phyloP scores from a whole-genome alignment of 1,284 basidiomycete species.

The Wolfiporia cocos region DNA sequence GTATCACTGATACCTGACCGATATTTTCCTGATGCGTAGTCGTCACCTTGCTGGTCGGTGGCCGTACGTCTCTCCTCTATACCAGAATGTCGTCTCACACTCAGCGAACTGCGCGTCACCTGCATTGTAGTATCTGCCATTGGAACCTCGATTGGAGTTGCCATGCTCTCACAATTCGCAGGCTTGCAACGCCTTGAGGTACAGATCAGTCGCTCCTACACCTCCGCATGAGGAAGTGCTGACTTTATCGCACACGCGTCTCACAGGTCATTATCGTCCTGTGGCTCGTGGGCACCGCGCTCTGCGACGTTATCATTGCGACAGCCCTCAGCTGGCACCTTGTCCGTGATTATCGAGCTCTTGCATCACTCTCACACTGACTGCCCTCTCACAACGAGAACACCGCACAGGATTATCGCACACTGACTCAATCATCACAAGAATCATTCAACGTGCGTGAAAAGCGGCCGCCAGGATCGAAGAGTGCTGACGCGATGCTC shows the following conservation, averaged over 20 bases:
- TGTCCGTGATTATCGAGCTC: neutral
- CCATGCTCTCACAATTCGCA: slow-evolving; percentile 3
- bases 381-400: neutral
- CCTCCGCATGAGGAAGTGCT: neutral
- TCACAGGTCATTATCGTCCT: slow-evolving; percentile 8
- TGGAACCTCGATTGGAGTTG: slow-evolving; percentile 10
- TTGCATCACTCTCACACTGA: no score
- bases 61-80: no score
- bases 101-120: no score
- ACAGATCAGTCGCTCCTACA: neutral
- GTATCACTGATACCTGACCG: no score
- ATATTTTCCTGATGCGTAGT: no score
- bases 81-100: neutral
- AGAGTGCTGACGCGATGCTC: neutral
- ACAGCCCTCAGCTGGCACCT: slow-evolving; percentile 5
- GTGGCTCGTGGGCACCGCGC: slow-evolving; percentile 8
- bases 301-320: slow-evolving; percentile 9
- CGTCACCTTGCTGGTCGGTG: slow-evolving; percentile 1
- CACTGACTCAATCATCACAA: slow-evolving; percentile 2
- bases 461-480: neutral
- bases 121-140: slow-evolving; percentile 6
- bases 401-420: slow-evolving; percentile 3
- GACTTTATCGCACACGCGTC: neutral
- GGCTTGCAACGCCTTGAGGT: slow-evolving; percentile 2
- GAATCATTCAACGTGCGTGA: slow-evolving; percentile 2